Evolutionary conservation across 2,329 filamentous ascomycete species (phyloP), one percentile per base, ranked within the genome.

Genomic region (Colletotrichum noveboracense): DNA sequence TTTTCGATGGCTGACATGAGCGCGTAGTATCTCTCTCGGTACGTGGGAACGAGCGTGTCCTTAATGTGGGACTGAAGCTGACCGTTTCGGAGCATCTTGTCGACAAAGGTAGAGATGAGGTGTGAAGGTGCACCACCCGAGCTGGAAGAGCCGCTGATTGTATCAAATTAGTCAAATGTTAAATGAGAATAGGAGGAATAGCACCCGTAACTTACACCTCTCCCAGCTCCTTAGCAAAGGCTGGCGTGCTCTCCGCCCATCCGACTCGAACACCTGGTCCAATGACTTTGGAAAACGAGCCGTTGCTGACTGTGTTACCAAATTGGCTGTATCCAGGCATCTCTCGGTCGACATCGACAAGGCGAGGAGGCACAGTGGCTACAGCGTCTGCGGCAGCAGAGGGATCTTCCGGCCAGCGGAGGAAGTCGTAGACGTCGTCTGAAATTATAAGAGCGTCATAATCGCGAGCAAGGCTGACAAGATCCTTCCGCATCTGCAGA

Each of bases 361-460:
- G 87, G 1, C 95, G 91, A 5, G 95, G 95, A 5, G 95, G 91
- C 5, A 93, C 90, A 30, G 74, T 64, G 26, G 77, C 77, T 82
- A 86, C 30, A 84, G 83, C 38, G 81, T 80, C 66, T 3, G 24
- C 21, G 38, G 74, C 67, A 38, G 78, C 77, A 83, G 86, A 21
- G 84, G 83, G 43, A 4, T 67, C 60, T 30, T 32, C 72, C 8
- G 67, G 76, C 95, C 96, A 98, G 82, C 96, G 94, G 4, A 98
- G 88, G 77, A 96, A 94, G 83, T 98, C 96, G 82, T 98, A 98
- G 8, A 98, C 96, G 82, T 98, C 97, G 85, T 98, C 96, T 55
- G 91, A 92, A 24, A 98, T 89, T 69, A 98, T 85, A 14, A 98
- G 89, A 6, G 95, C 95, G 82, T 98, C 93, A 82, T 94, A 92